phyloP scores from a whole-genome alignment of 106 monocot species.

The Apostasia shenzhenica region DNA sequence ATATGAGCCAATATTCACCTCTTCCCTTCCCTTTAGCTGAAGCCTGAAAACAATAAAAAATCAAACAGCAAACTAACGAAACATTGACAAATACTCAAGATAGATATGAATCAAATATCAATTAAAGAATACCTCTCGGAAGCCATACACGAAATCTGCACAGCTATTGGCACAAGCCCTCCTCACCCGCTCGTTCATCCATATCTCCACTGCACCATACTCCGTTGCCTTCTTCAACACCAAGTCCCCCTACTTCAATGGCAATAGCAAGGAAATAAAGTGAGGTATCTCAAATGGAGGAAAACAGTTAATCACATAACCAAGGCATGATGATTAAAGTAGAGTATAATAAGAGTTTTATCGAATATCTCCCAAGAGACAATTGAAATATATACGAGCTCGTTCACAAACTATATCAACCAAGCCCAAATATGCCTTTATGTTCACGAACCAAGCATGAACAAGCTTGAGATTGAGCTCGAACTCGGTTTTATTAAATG shows the following conservation, averaged over 20 bases:
- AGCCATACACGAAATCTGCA: constrained; percentile 90
- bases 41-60: constrained; percentile 34
- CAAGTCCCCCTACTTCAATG: constrained; percentile 56
- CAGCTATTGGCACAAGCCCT: constrained; percentile 84
- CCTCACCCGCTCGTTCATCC: constrained; percentile 94
- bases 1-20: constrained; percentile 86
- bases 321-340: not conserved
- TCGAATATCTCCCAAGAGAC: no score
- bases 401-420: no score
- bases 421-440: no score
- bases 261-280: not conserved
- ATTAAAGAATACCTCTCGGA: constrained; percentile 58
- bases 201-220: constrained; percentile 96
- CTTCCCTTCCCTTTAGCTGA: constrained; percentile 67
- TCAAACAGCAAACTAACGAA: constrained; percentile 4
- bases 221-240: constrained; percentile 93
- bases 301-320: not conserved
- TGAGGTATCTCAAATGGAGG: not conserved
- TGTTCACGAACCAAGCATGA: no score
- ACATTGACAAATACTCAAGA: not conserved
- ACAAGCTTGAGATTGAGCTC: no score
- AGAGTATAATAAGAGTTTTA: not conserved
- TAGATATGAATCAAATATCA: not conserved
- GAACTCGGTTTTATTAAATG: no score
- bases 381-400: no score